Evolutionary conservation across 495 filamentous ascomycete genomes (phyloP).

Genomic region (Xylaria intraflava): DNA sequence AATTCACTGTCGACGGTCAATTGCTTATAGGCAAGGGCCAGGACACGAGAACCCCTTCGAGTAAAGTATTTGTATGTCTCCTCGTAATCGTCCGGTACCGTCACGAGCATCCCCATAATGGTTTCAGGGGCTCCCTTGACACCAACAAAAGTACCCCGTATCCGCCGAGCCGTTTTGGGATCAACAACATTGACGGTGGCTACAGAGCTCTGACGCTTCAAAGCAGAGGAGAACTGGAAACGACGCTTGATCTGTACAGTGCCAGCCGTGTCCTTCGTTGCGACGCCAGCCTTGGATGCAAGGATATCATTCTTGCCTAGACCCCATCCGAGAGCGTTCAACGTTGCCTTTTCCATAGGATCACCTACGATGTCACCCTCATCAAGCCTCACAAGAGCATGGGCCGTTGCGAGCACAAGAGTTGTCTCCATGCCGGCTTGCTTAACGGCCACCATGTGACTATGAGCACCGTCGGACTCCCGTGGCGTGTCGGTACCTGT

Average conservation of each 20-base stretch:
- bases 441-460: constrained; percentile 57
- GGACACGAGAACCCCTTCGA: constrained; percentile 84
- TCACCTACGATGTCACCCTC: constrained; percentile 97
- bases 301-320: constrained; percentile 83
- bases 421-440: constrained; percentile 72
- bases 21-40: constrained; percentile 91
- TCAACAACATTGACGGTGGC: constrained; percentile 67
- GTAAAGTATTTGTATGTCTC: constrained; percentile 99
- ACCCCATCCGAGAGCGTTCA: constrained; percentile 82
- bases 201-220: constrained; percentile 94
- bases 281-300: constrained; percentile 44
- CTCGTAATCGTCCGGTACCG: constrained; percentile 82
- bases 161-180: constrained; percentile 61
- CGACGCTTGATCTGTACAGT: constrained; percentile 87
- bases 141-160: constrained; percentile 76
- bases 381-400: constrained; percentile 91
- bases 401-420: constrained; percentile 88
- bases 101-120: constrained; percentile 82
- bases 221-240: constrained; percentile 95
- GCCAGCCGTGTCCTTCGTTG: constrained; percentile 41
- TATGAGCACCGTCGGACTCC: constrained; percentile 73
- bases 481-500: constrained; percentile 53
- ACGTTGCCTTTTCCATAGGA: constrained; percentile 97
- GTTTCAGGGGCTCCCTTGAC: constrained; percentile 98
- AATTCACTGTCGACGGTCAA: constrained; percentile 74